These are phyloP conservation scores for Macroventuria anomochaeta DNA, from an alignment of 2,329 filamentous ascomycete species.

Conservation along the genomic window DNA sequence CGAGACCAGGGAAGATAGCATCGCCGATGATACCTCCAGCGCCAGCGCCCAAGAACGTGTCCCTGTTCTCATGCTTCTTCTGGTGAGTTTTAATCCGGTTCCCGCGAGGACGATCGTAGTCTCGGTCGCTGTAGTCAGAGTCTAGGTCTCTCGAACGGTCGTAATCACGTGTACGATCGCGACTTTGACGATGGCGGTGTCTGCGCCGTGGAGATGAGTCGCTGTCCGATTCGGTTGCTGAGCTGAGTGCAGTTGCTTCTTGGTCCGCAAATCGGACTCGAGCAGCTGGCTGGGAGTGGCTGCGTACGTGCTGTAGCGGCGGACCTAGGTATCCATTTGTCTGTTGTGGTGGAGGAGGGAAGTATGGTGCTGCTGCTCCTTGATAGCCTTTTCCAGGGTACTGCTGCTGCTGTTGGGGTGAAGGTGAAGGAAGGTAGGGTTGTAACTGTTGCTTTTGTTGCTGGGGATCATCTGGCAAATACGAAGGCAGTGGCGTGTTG, in stretches of 20 bases:
- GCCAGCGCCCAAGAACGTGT: slow-evolving; percentile 55
- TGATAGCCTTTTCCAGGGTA: slow-evolving; percentile 14
- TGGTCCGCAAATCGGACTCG: slow-evolving; percentile 42
- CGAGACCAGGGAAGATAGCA: slow-evolving; percentile 53
- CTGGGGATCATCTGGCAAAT: slow-evolving; percentile 27
- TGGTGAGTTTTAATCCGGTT: slow-evolving; percentile 19
- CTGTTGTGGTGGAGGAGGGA: slow-evolving; percentile 20
- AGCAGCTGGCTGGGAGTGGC: slow-evolving; percentile 40
- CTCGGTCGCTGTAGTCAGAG: slow-evolving; percentile 13
- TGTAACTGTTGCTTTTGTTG: slow-evolving; percentile 34
- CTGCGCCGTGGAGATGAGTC: slow-evolving; percentile 23
- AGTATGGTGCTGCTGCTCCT: slow-evolving; percentile 2
- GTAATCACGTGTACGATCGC: slow-evolving; percentile 20
- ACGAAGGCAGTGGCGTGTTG: slow-evolving; percentile 25
- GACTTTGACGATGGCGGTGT: slow-evolving; percentile 20
- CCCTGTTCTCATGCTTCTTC: slow-evolving; percentile 36
- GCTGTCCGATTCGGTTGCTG: slow-evolving; percentile 27
- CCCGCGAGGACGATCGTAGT: slow-evolving; percentile 12
- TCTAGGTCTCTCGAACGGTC: slow-evolving; percentile 24
- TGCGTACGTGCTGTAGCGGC: slow-evolving; percentile 35
- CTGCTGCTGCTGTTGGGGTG: slow-evolving; percentile 15
- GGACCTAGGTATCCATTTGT: slow-evolving; percentile 33
- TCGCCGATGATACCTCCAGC: slow-evolving; percentile 55
- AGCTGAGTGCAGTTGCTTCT: slow-evolving; percentile 23
- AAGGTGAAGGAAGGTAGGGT: slow-evolving; percentile 24